Conservation (phyloP, 1,284 basidiomycete species). For the Irpex lacteus region DNA sequence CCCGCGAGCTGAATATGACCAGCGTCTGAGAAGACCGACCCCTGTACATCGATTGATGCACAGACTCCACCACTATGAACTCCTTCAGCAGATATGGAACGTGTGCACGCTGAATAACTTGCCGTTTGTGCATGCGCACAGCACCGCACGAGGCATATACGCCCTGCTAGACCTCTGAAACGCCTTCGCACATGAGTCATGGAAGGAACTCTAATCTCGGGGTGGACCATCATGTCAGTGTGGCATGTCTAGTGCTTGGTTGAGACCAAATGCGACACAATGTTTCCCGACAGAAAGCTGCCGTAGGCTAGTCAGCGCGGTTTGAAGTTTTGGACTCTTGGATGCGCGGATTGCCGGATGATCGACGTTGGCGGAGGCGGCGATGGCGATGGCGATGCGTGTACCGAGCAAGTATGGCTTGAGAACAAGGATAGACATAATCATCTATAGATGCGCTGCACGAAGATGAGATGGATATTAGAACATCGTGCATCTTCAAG, state of each 20-base stretch:
- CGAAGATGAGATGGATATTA: neutral
- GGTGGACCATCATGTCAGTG: too few species aligned
- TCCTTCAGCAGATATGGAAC: neutral
- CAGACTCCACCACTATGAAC: neutral
- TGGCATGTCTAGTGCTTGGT: too few species aligned
- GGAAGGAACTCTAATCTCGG: neutral
- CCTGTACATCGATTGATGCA: neutral
- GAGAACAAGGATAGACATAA: neutral
- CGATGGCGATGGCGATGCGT: neutral
- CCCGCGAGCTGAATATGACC: neutral
- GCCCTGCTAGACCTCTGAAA: neutral
- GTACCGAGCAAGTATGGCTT: neutral
- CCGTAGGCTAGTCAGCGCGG: too few species aligned
- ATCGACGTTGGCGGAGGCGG: neutral
- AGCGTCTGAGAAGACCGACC: neutral
- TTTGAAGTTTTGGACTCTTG: neutral
- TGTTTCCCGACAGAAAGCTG: too few species aligned
- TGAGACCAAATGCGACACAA: too few species aligned
- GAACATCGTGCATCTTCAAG: neutral
- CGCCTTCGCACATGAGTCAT: neutral
- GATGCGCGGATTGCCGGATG: neutral
- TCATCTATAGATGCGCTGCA: neutral
- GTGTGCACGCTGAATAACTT: neutral
- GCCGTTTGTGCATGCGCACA: neutral
- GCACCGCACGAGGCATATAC: neutral